These are phyloP conservation scores for Tulasnella calospora DNA, from an alignment of 768 basidiomycete species.

Conservation along the genomic window DNA sequence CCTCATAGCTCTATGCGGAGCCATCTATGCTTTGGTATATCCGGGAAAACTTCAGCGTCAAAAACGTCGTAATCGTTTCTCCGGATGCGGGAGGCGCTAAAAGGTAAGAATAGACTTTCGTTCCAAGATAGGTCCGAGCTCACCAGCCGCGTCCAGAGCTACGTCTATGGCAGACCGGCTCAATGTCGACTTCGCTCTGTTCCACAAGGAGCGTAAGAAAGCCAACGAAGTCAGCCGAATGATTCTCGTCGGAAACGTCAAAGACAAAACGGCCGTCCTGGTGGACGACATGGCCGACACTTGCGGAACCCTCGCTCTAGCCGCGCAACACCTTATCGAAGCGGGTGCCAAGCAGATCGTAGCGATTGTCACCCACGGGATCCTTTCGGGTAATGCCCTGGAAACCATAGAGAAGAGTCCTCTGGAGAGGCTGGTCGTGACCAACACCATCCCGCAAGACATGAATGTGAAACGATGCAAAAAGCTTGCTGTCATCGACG, in stretches of 20 bases:
- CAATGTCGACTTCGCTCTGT: conserved; percentile 95
- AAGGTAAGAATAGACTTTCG: conserved; percentile 49
- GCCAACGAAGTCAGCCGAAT: conserved; percentile 92
- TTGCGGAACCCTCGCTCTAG: conserved; percentile 88
- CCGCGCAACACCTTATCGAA: conserved; percentile 81
- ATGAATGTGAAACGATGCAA: conserved; percentile 64
- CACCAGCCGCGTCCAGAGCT: conserved; percentile 52
- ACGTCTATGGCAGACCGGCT: conserved; percentile 95
- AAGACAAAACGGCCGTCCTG: conserved; percentile 86
- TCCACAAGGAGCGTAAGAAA: conserved; percentile 98
- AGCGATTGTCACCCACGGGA: conserved; percentile 95
- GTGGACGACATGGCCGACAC: conserved; percentile 99
- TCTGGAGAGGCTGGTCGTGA: conserved; percentile 92
- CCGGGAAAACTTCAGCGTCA: conserved; percentile 79
- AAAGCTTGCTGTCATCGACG: conserved; percentile 91
- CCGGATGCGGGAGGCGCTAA: conserved; percentile 99
- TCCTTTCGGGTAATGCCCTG: conserved; percentile 86
- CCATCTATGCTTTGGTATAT: conserved; percentile 94
- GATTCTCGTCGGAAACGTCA: conserved; percentile 92
- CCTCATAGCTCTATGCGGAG: conserved; percentile 79
- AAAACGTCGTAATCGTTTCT: conserved; percentile 88
- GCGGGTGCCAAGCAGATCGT: conserved; percentile 82
- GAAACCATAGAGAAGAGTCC: conserved; percentile 63
- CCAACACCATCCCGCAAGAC: conserved; percentile 92
- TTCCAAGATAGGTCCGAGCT: neutral